Base-by-base conservation (phyloP, 129 eudicot genomes). In the Ambrosia trifida region DNA sequence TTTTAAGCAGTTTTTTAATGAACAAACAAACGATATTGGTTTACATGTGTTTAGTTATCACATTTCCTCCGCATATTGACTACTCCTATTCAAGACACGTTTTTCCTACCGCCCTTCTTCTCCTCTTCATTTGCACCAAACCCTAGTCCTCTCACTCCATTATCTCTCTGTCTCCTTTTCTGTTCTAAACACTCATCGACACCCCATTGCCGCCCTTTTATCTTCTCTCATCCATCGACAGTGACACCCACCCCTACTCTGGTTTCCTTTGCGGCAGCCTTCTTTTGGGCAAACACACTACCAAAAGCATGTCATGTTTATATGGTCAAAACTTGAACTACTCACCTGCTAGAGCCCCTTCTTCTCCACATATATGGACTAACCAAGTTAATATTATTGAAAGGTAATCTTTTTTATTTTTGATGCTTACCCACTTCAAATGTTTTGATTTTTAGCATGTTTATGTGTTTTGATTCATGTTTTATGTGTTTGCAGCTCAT, bases 351-450 rank as follows among this genome's bases (percentile, higher is more conserved):
- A 78, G 97, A 82, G 80, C 79, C 57, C 66, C 81, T 69, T 77
- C 80, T 54, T 87, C 97, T 68, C 91, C 95, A 14, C 89, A 83
- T 70, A 73, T 85, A 53, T 85, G 95, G 81, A 73, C 82, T 69
- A 84, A 89, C 73, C 74, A 86, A 33, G 89, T 86, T 85, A n/a
- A n/a, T n/a, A n/a, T n/a, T n/a, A 84, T 80, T 65, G 97, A 88
- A 51, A 87, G 84, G 97, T 52, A 32, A 1, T n/a, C n/a, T n/a
- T 51, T 65, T 58, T 58, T 31, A 9, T 47, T 59, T 31, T 64
- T 68, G 32, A 36, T 66, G 65, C 1, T 62, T 30, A 38, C 43
- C 43, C 43, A 38, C 43, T 38, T 38, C 5, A 38, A 38, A 38
- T 8, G 11, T 38, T 36, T 64, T 24, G 47, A 13, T 66, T 11